phyloP scores from a whole-genome alignment of 75 land plant species.

The Azolla pinnata region DNA sequence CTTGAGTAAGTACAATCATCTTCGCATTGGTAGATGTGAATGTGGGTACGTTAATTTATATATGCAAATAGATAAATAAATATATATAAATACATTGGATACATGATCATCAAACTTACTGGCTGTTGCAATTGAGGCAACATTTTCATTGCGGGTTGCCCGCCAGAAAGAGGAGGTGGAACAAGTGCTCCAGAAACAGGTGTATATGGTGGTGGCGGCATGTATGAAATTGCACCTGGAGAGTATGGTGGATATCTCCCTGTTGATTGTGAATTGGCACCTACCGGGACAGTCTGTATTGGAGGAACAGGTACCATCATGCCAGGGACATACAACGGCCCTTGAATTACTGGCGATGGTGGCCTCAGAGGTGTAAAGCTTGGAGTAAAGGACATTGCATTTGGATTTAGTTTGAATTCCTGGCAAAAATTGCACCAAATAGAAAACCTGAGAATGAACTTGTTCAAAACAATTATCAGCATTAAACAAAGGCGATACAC shows the following conservation, averaged over 20 bases:
- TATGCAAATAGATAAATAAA: background rate
- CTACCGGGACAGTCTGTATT: slow-evolving; percentile 19
- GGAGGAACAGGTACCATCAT: slow-evolving; percentile 13
- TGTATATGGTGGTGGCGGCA: slow-evolving; percentile 16
- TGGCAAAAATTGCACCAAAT: slow-evolving; percentile 1
- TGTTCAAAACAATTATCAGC: background rate
- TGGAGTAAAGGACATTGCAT: slow-evolving; percentile 45
- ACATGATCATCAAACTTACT: slow-evolving; percentile 6
- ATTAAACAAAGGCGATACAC: background rate
- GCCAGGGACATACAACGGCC: slow-evolving; percentile 20
- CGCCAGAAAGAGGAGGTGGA: slow-evolving; percentile 12
- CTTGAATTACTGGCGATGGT: slow-evolving; percentile 19
- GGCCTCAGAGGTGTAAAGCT: slow-evolving; percentile 24
- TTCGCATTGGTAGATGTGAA: background rate
- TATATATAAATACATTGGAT: background rate
- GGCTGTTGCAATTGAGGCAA: slow-evolving; percentile 26
- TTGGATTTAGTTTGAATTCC: slow-evolving; percentile 54
- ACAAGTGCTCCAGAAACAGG: slow-evolving; percentile 15
- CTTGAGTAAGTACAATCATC: background rate
- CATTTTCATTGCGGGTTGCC: slow-evolving; percentile 14
- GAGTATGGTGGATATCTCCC: slow-evolving; percentile 10
- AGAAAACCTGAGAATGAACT: background rate
- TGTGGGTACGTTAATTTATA: background rate
- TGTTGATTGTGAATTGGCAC: slow-evolving; percentile 9
- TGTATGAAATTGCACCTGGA: background rate